Percentiles rank a stretch among this genome's conserved stretches.
Conservation (phyloP, 352 stramenopile genomes). For the Globisporangium uncinulatum region DNA sequence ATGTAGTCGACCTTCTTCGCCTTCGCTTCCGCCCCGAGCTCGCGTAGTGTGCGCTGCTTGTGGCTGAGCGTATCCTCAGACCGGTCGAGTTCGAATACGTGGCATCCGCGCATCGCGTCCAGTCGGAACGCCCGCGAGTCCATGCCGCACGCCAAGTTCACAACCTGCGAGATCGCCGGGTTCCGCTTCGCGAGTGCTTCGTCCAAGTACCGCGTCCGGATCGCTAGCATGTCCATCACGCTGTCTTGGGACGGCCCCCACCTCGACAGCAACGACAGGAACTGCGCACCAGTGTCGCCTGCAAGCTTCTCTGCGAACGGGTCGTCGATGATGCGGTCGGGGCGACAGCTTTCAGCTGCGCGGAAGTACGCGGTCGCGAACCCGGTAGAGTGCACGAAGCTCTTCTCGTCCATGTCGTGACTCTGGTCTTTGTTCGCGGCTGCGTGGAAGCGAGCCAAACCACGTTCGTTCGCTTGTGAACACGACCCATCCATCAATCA, state of each 20-base stretch:
- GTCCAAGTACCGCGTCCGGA: conserved; percentile 20
- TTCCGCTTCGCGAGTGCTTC: conserved; percentile 9
- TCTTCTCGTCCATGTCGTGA: background rate
- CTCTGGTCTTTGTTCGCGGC: background rate
- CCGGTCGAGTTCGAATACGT: conserved; percentile 18
- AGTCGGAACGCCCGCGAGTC: conserved; percentile 17
- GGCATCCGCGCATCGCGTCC: conserved; percentile 7
- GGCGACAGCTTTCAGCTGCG: conserved; percentile 13
- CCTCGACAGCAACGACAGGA: conserved; percentile 2
- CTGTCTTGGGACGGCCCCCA: conserved; percentile 1
- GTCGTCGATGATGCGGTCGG: conserved; percentile 16
- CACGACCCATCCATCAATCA: no score
- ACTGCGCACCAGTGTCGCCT: conserved; percentile 1
- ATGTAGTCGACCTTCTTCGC: conserved; percentile 15
- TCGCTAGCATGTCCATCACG: conserved; percentile 10
- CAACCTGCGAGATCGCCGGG: conserved; percentile 10
- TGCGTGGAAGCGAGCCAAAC: background rate
- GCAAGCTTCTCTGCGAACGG: conserved; percentile 15
- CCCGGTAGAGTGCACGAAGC: conserved; percentile 9
- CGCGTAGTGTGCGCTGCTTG: conserved; percentile 10
- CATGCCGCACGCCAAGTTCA: conserved; percentile 16
- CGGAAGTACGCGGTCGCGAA: conserved; percentile 16
- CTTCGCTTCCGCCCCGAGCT: background rate
- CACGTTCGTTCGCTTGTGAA: no score
- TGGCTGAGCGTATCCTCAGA: conserved; percentile 9